These are phyloP conservation scores for Colletotrichum australisinense DNA, from an alignment of 2,329 filamentous ascomycete species.

Conservation along the genomic window DNA sequence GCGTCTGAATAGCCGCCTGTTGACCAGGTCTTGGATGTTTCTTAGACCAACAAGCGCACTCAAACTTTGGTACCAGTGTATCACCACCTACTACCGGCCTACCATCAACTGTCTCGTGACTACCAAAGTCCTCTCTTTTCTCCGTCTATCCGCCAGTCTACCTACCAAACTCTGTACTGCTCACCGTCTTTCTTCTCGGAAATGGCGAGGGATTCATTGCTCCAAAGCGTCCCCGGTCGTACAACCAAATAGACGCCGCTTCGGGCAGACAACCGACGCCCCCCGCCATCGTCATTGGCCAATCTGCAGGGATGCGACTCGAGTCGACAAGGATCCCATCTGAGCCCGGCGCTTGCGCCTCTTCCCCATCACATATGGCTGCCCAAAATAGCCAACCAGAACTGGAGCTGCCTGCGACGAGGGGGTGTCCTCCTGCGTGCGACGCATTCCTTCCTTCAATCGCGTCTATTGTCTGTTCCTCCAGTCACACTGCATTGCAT, in stretches of 20 bases:
- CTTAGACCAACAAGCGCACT: not conserved
- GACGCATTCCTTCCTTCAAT: conserved; percentile 32
- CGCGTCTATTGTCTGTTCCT: conserved; percentile 38
- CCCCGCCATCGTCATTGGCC: conserved; percentile 39
- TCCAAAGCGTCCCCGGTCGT: conserved; percentile 1
- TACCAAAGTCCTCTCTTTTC: not conserved
- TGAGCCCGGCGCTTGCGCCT: conserved; percentile 51
- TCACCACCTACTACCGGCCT: not conserved
- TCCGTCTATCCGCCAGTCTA: not conserved
- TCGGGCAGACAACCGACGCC: conserved; percentile 35
- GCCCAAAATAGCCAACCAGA: conserved; percentile 53
- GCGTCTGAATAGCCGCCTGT: conserved; percentile 31
- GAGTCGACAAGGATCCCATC: conserved; percentile 38
- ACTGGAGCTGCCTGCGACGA: conserved; percentile 38
- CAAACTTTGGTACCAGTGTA: not conserved
- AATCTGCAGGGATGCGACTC: conserved; percentile 33
- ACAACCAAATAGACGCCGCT: conserved; percentile 34
- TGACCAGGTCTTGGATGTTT: not conserved
- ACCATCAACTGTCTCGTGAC: not conserved
- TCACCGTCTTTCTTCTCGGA: conserved; percentile 32
- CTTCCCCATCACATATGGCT: conserved; percentile 40
- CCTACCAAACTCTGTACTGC: not conserved
- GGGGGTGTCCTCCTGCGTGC: conserved; percentile 34
- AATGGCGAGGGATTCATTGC: conserved; percentile 22
- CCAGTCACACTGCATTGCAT: conserved; percentile 37